Evolutionary conservation across 2,329 filamentous ascomycete genomes (phyloP).

Genomic region (Hypoxylon sp.): DNA sequence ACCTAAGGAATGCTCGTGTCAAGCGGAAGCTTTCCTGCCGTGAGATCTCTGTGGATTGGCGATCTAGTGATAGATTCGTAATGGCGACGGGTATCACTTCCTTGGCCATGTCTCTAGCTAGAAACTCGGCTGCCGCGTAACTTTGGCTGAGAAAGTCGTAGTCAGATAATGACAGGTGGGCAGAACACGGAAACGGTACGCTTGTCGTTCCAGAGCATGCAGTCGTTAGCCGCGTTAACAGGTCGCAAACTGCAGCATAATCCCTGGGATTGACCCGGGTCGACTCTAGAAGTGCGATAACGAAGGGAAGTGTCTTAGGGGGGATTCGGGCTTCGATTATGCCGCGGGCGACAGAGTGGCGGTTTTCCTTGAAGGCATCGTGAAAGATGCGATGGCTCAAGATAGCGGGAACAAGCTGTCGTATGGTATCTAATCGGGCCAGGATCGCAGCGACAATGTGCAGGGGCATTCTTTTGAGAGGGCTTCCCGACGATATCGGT

Average conservation of each 20-base stretch:
- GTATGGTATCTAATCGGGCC: not conserved
- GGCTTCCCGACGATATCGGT: not conserved
- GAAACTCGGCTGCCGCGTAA: not conserved
- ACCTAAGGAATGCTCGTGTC: constrained; percentile 3
- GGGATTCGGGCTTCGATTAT: not conserved
- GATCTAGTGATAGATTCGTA: not conserved
- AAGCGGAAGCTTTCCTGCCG: not conserved
- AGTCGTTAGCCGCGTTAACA: not conserved
- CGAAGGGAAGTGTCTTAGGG: not conserved
- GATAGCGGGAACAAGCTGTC: not conserved
- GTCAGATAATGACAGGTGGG: not conserved
- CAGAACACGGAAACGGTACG: not conserved
- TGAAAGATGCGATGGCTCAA: constrained; percentile 6
- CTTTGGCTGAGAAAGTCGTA: constrained; percentile 1
- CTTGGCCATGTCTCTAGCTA: not conserved
- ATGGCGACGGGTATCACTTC: not conserved
- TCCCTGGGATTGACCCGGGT: not conserved
- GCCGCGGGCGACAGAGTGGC: not conserved
- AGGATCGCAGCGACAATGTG: not conserved
- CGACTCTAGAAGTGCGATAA: not conserved
- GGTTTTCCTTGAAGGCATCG: not conserved
- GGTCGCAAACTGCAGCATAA: not conserved
- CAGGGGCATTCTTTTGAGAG: not conserved
- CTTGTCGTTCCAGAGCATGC: not conserved
- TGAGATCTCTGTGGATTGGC: not conserved